Evolutionary conservation across 257 asterid genomes (phyloP).

Genomic region (Nemophila menziesii): DNA sequence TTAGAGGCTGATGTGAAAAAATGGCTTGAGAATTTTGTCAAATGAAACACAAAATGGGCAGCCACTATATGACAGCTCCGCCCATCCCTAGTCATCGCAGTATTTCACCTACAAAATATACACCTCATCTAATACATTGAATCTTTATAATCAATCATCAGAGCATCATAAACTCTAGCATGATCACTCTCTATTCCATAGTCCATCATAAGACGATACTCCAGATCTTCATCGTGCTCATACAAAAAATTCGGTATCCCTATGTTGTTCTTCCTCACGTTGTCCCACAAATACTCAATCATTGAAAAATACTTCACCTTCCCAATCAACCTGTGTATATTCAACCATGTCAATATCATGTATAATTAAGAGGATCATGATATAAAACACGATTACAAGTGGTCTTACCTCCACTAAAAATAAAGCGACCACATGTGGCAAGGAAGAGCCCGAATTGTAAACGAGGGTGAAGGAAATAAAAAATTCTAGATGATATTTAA

Average conservation of each 20-base stretch:
- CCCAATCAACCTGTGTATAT: conserved; percentile 35
- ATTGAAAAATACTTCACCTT: conserved; percentile 61
- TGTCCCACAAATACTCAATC: conserved; percentile 65
- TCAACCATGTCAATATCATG: not conserved
- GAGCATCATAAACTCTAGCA: conserved; percentile 30
- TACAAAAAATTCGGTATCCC: conserved; percentile 74
- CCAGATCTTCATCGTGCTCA: conserved; percentile 80
- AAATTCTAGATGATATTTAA: no score
- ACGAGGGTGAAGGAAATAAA: no score
- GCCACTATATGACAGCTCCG: no score
- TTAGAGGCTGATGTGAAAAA: no score
- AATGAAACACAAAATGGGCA: not conserved
- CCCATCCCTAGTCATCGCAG: no score
- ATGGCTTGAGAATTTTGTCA: no score
- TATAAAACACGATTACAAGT: no score
- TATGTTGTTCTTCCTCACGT: conserved; percentile 47
- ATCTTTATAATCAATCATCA: conserved; percentile 21
- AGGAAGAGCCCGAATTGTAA: no score
- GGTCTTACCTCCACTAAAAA: no score
- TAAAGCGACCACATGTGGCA: no score
- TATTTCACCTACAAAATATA: conserved; percentile 48
- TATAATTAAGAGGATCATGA: no score
- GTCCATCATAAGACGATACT: conserved; percentile 46
- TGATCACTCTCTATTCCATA: conserved; percentile 80
- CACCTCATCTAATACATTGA: conserved; percentile 64